phyloP scores from a whole-genome alignment of 2,329 filamentous ascomycete species.

The Arthrobotrys megalospora region DNA sequence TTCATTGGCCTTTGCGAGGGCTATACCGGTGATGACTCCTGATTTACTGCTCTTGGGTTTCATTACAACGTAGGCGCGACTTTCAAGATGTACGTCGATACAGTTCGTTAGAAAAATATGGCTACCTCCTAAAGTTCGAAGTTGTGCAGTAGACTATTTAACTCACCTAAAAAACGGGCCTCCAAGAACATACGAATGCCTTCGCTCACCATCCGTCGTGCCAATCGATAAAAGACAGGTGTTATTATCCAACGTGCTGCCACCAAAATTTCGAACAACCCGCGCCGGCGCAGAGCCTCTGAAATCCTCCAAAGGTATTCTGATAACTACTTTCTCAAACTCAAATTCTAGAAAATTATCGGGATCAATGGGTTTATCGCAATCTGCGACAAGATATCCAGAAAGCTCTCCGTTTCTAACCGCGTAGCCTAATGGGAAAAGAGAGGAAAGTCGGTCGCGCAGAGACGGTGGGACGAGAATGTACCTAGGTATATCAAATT shows the following conservation, averaged over 20 bases:
- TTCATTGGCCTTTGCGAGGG: background rate
- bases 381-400: background rate
- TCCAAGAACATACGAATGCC: conserved; percentile 16
- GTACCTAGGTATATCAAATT: background rate
- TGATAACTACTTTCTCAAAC: conserved; percentile 7
- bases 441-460: background rate
- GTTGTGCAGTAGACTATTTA: no score
- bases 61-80: conserved; percentile 6
- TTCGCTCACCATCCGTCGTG: background rate
- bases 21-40: conserved; percentile 1
- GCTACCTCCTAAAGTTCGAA: no score
- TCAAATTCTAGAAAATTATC: background rate
- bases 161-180: conserved; percentile 20
- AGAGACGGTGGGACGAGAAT: background rate
- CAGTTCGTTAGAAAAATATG: no score
- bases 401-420: background rate
- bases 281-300: background rate
- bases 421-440: background rate
- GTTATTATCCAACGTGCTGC: background rate
- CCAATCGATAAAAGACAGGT: background rate
- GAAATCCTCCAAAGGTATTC: conserved; percentile 7
- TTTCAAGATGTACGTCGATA: background rate
- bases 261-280: no score
- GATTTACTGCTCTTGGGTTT: background rate
- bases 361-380: conserved; percentile 3